These are phyloP conservation scores for Coemansia sp. DNA, from an alignment of 192 early-diverging fungal genomes.

Conservation along the genomic window DNA sequence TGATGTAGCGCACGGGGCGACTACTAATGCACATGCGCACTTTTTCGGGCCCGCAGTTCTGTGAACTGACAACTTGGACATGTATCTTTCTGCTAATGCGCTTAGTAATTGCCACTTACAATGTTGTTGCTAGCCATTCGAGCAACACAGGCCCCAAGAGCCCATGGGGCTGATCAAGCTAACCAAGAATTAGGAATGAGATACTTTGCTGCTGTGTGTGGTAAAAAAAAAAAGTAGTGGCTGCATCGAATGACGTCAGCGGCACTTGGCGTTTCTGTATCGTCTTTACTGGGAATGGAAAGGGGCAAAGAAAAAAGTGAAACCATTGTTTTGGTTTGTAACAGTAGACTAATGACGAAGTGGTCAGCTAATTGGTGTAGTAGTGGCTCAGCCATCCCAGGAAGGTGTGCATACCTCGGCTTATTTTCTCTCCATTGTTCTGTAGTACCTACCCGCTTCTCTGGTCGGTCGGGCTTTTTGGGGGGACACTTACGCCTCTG, in stretches of 20 bases:
- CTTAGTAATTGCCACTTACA: too few species aligned
- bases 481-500: neutral
- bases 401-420: neutral
- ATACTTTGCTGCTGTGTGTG: neutral
- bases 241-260: neutral
- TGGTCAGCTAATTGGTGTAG: neutral
- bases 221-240: neutral
- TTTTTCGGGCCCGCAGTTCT: neutral
- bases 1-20: neutral
- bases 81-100: too few species aligned
- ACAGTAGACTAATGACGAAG: neutral
- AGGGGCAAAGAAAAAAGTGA: neutral
- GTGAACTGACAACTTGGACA: neutral
- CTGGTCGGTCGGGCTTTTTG: neutral
- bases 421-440: neutral
- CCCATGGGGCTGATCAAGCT: neutral
- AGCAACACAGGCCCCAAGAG: too few species aligned
- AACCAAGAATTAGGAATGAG: neutral
- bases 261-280: neutral
- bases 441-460: neutral
- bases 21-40: neutral
- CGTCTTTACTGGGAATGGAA: neutral
- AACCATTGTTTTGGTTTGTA: neutral
- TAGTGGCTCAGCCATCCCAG: neutral
- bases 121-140: too few species aligned